phyloP scores from a whole-genome alignment of 140 eudicot species.

The Anethum foeniculum region DNA sequence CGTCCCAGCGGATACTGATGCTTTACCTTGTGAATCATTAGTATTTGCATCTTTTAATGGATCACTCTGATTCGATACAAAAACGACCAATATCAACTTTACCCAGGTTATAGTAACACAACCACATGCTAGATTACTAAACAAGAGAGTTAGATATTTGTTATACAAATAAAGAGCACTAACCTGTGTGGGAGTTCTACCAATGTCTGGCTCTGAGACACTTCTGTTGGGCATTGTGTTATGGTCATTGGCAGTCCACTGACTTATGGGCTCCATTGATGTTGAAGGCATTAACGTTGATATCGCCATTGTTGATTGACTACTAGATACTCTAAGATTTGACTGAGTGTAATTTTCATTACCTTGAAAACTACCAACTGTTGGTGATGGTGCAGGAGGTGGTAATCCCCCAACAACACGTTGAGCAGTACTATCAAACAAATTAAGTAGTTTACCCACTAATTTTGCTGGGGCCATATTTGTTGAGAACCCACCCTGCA shows the following conservation, averaged over 20 bases:
- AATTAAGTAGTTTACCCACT: slow-evolving; percentile 74
- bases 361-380: slow-evolving; percentile 31
- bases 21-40: slow-evolving; percentile 42
- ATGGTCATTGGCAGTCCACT: slow-evolving; percentile 41
- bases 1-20: slow-evolving; percentile 37
- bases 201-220: slow-evolving; percentile 80
- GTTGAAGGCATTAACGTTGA: slow-evolving; percentile 72
- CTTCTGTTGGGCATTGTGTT: slow-evolving; percentile 72
- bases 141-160: neutral
- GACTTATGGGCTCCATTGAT: slow-evolving; percentile 79
- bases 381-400: slow-evolving; percentile 57
- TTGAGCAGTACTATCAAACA: slow-evolving; percentile 83
- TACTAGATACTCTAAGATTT: slow-evolving; percentile 54
- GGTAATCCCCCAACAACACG: slow-evolving; percentile 80
- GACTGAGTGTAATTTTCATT: slow-evolving; percentile 38
- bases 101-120: neutral
- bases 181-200: slow-evolving; percentile 82
- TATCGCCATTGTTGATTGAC: slow-evolving; percentile 89
- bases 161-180: slow-evolving; percentile 5
- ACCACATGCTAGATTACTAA: slow-evolving; percentile 1
- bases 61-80: slow-evolving; percentile 44
- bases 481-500: slow-evolving; percentile 88
- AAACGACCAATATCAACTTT: slow-evolving; percentile 10
- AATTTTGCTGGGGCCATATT: slow-evolving; percentile 84
- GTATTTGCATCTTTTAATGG: slow-evolving; percentile 55